These are phyloP conservation scores for Exophiala phaeomuriformis DNA, from an alignment of 2,329 filamentous ascomycete genomes.

Conservation along the genomic window DNA sequence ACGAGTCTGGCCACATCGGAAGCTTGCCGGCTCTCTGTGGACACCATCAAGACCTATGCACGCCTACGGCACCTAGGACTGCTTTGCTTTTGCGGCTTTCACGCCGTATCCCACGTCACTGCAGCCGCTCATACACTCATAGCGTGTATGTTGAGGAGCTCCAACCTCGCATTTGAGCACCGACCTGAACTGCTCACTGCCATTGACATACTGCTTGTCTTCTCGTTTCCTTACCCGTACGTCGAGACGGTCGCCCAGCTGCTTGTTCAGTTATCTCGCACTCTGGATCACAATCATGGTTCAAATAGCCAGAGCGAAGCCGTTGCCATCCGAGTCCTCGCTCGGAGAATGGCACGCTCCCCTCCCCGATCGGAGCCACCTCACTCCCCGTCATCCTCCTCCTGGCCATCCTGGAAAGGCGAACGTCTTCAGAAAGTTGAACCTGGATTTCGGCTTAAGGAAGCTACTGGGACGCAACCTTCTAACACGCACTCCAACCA, in stretches of 20 bases:
- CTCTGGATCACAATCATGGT: constrained; percentile 6
- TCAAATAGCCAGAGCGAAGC: constrained; percentile 10
- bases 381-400: not conserved
- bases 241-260: constrained; percentile 9
- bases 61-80: constrained; percentile 7
- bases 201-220: constrained; percentile 9
- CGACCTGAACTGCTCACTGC: constrained; percentile 8
- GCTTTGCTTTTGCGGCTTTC: constrained; percentile 7
- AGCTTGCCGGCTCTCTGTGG: constrained; percentile 10
- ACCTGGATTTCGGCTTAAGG: too few relatives aligned
- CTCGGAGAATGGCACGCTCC: constrained; percentile 5
- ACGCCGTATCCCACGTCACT: constrained; percentile 7
- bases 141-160: constrained; percentile 8
- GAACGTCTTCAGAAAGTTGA: not conserved
- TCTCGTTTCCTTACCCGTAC: constrained; percentile 8
- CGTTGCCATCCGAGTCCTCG: constrained; percentile 8
- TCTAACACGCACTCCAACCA: too few relatives aligned
- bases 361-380: not conserved
- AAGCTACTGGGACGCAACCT: too few relatives aligned
- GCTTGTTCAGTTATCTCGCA: constrained; percentile 9
- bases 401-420: not conserved
- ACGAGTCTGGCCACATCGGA: not conserved
- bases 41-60: constrained; percentile 8
- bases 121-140: constrained; percentile 10
- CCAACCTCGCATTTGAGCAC: constrained; percentile 8